Evolutionary conservation across 1,284 basidiomycete species (phyloP).

Genomic region (Cryptococcus amylolentus): DNA sequence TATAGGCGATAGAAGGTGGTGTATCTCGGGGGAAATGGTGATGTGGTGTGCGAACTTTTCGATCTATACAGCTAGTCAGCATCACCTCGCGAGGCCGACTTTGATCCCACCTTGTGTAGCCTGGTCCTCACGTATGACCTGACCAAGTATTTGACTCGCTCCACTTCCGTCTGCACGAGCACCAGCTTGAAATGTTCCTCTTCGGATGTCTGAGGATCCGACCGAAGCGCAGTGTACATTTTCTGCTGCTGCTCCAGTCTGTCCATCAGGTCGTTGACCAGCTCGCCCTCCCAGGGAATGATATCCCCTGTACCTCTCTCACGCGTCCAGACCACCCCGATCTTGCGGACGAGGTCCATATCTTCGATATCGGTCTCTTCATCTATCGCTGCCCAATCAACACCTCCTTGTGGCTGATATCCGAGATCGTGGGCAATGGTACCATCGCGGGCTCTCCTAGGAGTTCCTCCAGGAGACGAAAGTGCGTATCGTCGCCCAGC

Average conservation of each 20-base stretch:
- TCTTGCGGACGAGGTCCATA: constrained; percentile 37
- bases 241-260: constrained; percentile 70
- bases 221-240: constrained; percentile 57
- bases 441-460: neutral
- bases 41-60: constrained; percentile 80
- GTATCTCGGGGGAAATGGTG: constrained; percentile 62
- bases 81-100: neutral
- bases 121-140: constrained; percentile 81
- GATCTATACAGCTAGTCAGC: constrained; percentile 57
- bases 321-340: constrained; percentile 78
- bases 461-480: neutral
- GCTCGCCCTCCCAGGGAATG: constrained; percentile 67
- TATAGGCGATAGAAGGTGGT: constrained; percentile 67
- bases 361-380: constrained; percentile 23
- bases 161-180: constrained; percentile 87
- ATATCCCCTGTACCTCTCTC: constrained; percentile 80
- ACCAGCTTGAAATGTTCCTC: constrained; percentile 87
- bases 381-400: constrained; percentile 4
- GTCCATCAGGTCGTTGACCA: constrained; percentile 70
- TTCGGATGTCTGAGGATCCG: constrained; percentile 74
- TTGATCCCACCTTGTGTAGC: constrained; percentile 66
- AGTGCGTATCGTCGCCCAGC: neutral
- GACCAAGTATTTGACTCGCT: constrained; percentile 84
- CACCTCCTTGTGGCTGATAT: neutral
- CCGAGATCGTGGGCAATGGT: neutral